phyloP scores from a whole-genome alignment of 228 moss, liverwort and hornwort genomes.

The Sphagnum fallax region DNA sequence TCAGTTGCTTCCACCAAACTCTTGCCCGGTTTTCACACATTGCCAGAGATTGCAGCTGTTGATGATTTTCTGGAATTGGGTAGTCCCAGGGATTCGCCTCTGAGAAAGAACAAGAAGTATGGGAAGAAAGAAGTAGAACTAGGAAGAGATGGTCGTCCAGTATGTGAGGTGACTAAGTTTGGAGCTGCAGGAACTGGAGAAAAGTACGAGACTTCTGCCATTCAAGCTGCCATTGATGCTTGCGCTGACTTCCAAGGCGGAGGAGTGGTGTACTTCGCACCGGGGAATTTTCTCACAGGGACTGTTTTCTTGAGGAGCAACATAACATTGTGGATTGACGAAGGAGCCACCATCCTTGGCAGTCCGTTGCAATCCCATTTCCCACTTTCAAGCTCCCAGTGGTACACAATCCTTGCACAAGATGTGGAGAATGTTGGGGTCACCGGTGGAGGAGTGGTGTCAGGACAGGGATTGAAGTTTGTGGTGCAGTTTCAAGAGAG shows the following conservation, averaged over 20 bases:
- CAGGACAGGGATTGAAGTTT: slow-evolving; percentile 66
- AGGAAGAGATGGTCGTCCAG: too few species aligned
- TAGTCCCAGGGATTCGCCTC: too few species aligned
- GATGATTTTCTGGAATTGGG: too few species aligned
- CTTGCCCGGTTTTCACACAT: too few species aligned
- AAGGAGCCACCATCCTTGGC: slow-evolving; percentile 50
- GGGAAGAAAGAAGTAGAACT: too few species aligned
- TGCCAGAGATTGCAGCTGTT: too few species aligned
- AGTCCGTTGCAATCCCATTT: slow-evolving; percentile 46
- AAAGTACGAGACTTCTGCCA: slow-evolving; percentile 42
- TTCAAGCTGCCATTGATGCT: slow-evolving; percentile 54
- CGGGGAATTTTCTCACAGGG: slow-evolving; percentile 62
- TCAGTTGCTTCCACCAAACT: too few species aligned
- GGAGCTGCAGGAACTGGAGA: slow-evolving; percentile 49
- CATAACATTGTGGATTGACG: slow-evolving; percentile 50
- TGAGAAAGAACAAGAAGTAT: too few species aligned
- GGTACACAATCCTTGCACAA: slow-evolving; percentile 70
- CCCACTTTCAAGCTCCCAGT: slow-evolving; percentile 16
- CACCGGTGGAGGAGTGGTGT: slow-evolving; percentile 61
- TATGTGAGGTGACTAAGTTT: slow-evolving; percentile 28
- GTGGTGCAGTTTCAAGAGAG: slow-evolving; percentile 46
- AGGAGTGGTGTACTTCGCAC: slow-evolving; percentile 49
- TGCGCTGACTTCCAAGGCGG: slow-evolving; percentile 32
- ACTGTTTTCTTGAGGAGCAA: slow-evolving; percentile 62
- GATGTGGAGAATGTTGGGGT: slow-evolving; percentile 62